phyloP scores from a whole-genome alignment of 2,329 filamentous ascomycete species.

The Zelopaecilomyces penicillatus region DNA sequence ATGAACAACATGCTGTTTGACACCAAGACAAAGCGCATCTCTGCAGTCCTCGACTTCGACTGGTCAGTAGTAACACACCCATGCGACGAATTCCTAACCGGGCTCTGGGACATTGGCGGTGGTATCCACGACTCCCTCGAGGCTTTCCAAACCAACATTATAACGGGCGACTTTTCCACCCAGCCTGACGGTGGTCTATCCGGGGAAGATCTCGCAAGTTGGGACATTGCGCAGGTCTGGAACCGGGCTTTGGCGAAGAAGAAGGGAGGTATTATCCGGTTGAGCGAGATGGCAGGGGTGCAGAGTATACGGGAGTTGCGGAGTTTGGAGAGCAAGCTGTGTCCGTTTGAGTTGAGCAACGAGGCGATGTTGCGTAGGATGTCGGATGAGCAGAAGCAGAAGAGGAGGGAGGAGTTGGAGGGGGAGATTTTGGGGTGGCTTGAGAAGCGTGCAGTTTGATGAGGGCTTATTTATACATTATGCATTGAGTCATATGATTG shows the following conservation, averaged over 20 bases:
- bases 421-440: not conserved
- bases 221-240: not conserved
- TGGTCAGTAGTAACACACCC: conserved; percentile 16
- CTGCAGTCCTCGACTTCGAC: conserved; percentile 21
- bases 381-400: not conserved
- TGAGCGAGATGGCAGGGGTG: not conserved
- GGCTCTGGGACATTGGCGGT: conserved; percentile 9
- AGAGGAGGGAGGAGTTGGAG: not conserved
- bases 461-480: not conserved
- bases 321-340: not conserved
- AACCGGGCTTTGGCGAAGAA: not conserved
- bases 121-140: too few relatives aligned
- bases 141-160: not conserved
- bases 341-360: not conserved
- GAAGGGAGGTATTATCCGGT: not conserved
- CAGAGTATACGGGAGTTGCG: not conserved
- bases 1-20: conserved; percentile 21
- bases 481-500: too few relatives aligned
- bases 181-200: not conserved
- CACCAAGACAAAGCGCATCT: conserved; percentile 11
- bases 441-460: not conserved
- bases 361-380: not conserved
- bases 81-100: conserved; percentile 16
- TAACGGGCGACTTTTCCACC: not conserved
- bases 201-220: not conserved